Base-by-base conservation (phyloP, 1,139 yeast genomes). In the Arxiozyma telluris region DNA sequence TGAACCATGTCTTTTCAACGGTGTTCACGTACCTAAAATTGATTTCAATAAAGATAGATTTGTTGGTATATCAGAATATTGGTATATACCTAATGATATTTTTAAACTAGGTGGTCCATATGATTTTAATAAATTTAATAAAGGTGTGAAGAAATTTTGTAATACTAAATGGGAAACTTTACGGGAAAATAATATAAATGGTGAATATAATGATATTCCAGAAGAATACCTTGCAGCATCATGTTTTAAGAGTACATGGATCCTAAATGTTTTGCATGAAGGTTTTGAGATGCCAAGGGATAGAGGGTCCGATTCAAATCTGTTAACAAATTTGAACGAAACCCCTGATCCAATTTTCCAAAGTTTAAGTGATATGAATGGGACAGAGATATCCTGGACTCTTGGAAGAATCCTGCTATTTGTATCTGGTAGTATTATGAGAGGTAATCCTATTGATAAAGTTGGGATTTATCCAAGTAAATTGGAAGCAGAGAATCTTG, bases 241-340 rank as follows among this genome's bases (percentile, higher is more conserved):
- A 1, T 87, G 95, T 67, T 87, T 87, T 70, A 87, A 87, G 62
- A 91, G 93, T 9, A 81, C 83, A 61, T 87, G 95, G 95, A 87
- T 87, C 1, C 74, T 85, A 43, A 85, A 83, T 65, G 74, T 87
- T 18, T 71, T 87, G 46, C 94, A 87, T 62, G 94, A 87, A 61
- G 95, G 95, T 0, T 86, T 85, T 65, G 84, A 79, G 46, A 71
- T 87, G 44, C 94, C 95, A 1, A 67, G 89, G 15, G 63, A 60
- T 22, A 55, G 58, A 18, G 87, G 58, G 22, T 2, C 7, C 15
- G 15, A 21, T 46, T 17, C 42, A 7, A 12, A 20, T 34, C 17
- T 7, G 8, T 41, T 44, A 11, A 18, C 18, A 17, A 25, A 18
- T 17, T 7, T 4, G 34, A 21, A 17, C 4, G 54, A 60, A 18